These are phyloP conservation scores for Gracilaria gracilis DNA, from an alignment of 23 red algal species.

Conservation along the genomic window DNA sequence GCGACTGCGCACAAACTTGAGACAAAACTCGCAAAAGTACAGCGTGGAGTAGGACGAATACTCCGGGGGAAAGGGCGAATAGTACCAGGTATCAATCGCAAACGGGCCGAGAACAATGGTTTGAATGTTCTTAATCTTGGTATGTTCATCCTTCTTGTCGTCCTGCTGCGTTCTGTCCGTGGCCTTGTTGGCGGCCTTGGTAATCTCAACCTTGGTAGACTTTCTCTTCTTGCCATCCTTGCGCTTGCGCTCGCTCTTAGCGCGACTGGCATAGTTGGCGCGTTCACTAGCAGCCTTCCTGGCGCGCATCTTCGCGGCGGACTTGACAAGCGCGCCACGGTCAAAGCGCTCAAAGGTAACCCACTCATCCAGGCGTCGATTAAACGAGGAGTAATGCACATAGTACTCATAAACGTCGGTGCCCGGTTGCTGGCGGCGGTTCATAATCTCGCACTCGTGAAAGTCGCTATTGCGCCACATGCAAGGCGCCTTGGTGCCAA, in stretches of 20 bases:
- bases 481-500: constrained; percentile 78
- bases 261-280: constrained; percentile 51
- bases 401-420: constrained; percentile 88
- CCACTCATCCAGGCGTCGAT: constrained; percentile 98
- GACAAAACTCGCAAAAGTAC: constrained; percentile 96
- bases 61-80: constrained; percentile 92
- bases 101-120: constrained; percentile 81
- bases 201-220: constrained; percentile 5
- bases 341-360: constrained; percentile 85
- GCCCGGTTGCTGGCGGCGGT: constrained; percentile 71
- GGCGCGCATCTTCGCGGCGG: background rate
- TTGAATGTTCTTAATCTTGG: constrained; percentile 97
- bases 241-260: constrained; percentile 60
- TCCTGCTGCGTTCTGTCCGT: background rate
- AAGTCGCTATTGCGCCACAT: constrained; percentile 70
- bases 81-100: constrained; percentile 98
- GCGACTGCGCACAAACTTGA: constrained; percentile 82
- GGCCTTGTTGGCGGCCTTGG: constrained; percentile 14
- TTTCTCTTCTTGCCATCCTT: constrained; percentile 58
- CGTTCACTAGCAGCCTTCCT: constrained; percentile 71
- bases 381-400: constrained; percentile 93
- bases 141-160: constrained; percentile 77
- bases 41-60: constrained; percentile 79
- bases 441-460: constrained; percentile 81
- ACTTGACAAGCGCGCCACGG: constrained; percentile 51